Evolutionary conservation across 495 filamentous ascomycete species (phyloP), one percentile per base, ranked within the genome.

Genomic region (Sordaria brevicollis): DNA sequence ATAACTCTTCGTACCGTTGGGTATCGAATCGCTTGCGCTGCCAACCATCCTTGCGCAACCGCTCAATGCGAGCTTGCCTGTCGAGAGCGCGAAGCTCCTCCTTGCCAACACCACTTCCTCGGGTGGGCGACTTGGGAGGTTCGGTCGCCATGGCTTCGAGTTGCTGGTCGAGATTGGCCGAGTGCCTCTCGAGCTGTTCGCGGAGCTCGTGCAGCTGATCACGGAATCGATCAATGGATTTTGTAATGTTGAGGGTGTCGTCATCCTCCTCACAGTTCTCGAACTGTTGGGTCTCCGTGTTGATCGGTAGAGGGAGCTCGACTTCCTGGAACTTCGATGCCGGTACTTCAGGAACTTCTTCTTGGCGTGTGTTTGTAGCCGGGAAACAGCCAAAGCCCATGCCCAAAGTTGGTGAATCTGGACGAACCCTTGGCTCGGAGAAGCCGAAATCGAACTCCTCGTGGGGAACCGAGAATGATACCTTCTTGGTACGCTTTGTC

Each of bases 11-110:
- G 70, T 87, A 87, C 67, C 80, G 77, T 65, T 76, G 74, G 5
- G 71, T 73, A 71, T 86, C 82, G 66, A 87, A 87, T 9, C 84
- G 78, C 71, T 82, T 79, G n/a, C 84, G 76, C 65, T 79, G 78
- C 83, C 83, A 86, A 8, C 82, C 82, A 49, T 65, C 73, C 38
- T 76, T 79, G 36, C 81, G 80, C 17, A 86, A 74, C 9, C 83
- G 77, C 76, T 83, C 81, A 69, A 86, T 85, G 41, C 82, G 75
- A 8, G 79, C 78, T 65, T 76, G 74, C 21, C 82, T 71, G 65
- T 82, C 80, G 1, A 72, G 49, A 6, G 69, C 72, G 65, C 74
- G 73, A 7, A 75, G 67, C 19, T 78, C 80, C 41, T 79, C 80
- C 67, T 65, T 71, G 8, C 69, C 66, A 35, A 70, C 71, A 67